These are phyloP conservation scores for Arthrobotrys musiformis DNA, from an alignment of 2,329 filamentous ascomycete genomes.

Conservation along the genomic window DNA sequence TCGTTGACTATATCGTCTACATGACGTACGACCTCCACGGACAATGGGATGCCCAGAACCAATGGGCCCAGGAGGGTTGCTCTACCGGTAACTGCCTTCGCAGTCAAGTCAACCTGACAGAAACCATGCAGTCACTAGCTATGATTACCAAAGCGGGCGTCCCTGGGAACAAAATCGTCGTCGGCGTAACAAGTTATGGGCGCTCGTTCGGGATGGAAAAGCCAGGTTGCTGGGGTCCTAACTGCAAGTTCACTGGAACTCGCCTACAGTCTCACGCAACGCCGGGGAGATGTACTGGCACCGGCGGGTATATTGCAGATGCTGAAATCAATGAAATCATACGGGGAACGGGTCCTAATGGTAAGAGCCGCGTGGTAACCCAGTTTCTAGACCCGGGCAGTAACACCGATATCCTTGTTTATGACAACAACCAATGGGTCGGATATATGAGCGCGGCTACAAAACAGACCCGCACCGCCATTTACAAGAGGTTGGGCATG, in stretches of 20 bases:
- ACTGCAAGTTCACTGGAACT: slow-evolving; percentile 61
- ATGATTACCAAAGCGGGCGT: slow-evolving; percentile 63
- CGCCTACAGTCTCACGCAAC: slow-evolving; percentile 59
- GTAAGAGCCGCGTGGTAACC: slow-evolving; percentile 27
- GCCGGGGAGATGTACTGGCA: slow-evolving; percentile 62
- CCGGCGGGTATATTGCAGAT: slow-evolving; percentile 63
- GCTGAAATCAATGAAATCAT: slow-evolving; percentile 63
- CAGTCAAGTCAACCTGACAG: slow-evolving; percentile 62
- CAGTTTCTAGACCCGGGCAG: slow-evolving; percentile 47
- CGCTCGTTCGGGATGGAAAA: slow-evolving; percentile 62
- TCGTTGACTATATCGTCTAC: slow-evolving; percentile 61
- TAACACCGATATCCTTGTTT: slow-evolving; percentile 57
- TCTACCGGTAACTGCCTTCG: slow-evolving; percentile 61
- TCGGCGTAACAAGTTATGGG: slow-evolving; percentile 62
- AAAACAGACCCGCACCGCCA: slow-evolving; percentile 35
- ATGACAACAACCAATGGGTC: slow-evolving; percentile 56
- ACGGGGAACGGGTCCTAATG: too few species aligned
- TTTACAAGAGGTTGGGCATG: slow-evolving; percentile 52
- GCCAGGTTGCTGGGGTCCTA: slow-evolving; percentile 59
- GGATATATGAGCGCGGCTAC: slow-evolving; percentile 25
- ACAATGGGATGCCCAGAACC: slow-evolving; percentile 61
- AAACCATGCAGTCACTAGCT: slow-evolving; percentile 58
- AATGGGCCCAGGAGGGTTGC: not conserved
- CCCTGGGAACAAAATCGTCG: slow-evolving; percentile 60
- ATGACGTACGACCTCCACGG: slow-evolving; percentile 63